Percentiles rank a stretch among this genome's conserved stretches.
Evolutionary conservation across 2,329 filamentous ascomycete genomes (phyloP).

Genomic region (Madurella mycetomatis): DNA sequence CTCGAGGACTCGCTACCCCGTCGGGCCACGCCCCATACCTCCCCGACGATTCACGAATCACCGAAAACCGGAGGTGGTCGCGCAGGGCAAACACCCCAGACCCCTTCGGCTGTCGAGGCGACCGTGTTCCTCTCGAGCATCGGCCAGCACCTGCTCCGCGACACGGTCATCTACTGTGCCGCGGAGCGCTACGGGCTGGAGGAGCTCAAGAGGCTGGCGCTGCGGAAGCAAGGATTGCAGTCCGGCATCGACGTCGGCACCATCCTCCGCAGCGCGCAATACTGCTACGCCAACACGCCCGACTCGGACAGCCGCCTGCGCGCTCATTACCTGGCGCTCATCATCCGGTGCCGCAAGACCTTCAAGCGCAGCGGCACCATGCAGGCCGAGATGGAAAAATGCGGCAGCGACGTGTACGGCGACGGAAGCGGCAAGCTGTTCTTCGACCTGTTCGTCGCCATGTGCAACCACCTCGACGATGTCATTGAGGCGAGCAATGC

Average conservation of each 20-base stretch:
- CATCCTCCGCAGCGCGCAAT: slow-evolving; percentile 87
- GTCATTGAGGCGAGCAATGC: slow-evolving; percentile 79
- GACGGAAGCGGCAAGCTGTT: slow-evolving; percentile 67
- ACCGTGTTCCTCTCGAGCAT: slow-evolving; percentile 73
- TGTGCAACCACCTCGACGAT: slow-evolving; percentile 98
- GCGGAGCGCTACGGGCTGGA: slow-evolving; percentile 88
- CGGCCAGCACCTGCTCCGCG: slow-evolving; percentile 74
- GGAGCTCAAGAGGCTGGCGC: slow-evolving; percentile 83
- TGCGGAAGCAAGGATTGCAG: slow-evolving; percentile 93
- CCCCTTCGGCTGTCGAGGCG: slow-evolving; percentile 63
- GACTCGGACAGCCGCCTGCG: slow-evolving; percentile 88
- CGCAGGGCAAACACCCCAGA: slow-evolving; percentile 47
- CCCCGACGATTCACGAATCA: slow-evolving; percentile 47
- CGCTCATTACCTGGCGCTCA: slow-evolving; percentile 94
- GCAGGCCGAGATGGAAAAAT: slow-evolving; percentile 97
- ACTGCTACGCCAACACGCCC: slow-evolving; percentile 92
- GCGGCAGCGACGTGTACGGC: slow-evolving; percentile 48
- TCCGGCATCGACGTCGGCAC: slow-evolving; percentile 87
- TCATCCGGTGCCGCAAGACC: slow-evolving; percentile 94
- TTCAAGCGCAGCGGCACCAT: slow-evolving; percentile 98
- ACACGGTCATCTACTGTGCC: slow-evolving; percentile 92
- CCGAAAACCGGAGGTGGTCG: slow-evolving; percentile 38
- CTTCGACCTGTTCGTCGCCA: slow-evolving; percentile 96
- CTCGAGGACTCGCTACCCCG: slow-evolving; percentile 65
- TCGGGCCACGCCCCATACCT: slow-evolving; percentile 42